Evolutionary conservation across 2,329 filamentous ascomycete genomes (phyloP), one percentile per base, ranked within the genome.

Genomic region (Tolypocladium cylindrosporum): DNA sequence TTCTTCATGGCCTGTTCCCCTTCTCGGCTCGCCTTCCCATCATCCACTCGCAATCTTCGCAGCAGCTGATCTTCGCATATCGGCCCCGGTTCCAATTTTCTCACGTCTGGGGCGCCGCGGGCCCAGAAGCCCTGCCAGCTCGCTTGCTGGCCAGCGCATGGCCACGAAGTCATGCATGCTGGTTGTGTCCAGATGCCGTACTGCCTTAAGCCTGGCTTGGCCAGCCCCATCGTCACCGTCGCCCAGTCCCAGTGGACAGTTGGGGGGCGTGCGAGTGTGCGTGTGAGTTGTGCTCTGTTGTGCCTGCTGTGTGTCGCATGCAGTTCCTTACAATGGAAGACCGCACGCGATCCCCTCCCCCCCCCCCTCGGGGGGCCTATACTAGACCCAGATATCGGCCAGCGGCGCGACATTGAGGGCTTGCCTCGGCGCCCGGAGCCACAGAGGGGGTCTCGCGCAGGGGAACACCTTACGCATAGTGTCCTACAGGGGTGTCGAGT

Each of bases 81-180:
- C 21, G 37, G 56, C 27, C 24, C 41, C 19, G 19, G 27, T 24
- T 54, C 50, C 40, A 24, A 37, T 10, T 41, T 43, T 37, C 24
- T 16, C 16, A 27, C 21, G 21, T 37, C 56, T 39, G 19, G 27
- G 27, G 19, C 8, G 55, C 21, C 55, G 50, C 40, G 43, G 48
- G 40, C 36, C 42, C 54, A 40, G 31, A 31, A 45, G 50, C 53
- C 55, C 24, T 42, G 36, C 57, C 40, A 45, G 34, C 37, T 34
- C 48, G 27, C 27, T 56, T 55, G 59, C 55, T 64, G 55, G 60
- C 61, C 63, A 64, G 60, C 60, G 63, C 61, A 64, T 63, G 67
- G 65, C 67, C 67, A 68, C 67, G 65, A 63, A 65, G 58, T 61
- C 61, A 55, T 69, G 67, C 67, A 69, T 69, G 58, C 63, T 62